phyloP scores from a whole-genome alignment of 129 eudicot species.

The Arctium lappa region DNA sequence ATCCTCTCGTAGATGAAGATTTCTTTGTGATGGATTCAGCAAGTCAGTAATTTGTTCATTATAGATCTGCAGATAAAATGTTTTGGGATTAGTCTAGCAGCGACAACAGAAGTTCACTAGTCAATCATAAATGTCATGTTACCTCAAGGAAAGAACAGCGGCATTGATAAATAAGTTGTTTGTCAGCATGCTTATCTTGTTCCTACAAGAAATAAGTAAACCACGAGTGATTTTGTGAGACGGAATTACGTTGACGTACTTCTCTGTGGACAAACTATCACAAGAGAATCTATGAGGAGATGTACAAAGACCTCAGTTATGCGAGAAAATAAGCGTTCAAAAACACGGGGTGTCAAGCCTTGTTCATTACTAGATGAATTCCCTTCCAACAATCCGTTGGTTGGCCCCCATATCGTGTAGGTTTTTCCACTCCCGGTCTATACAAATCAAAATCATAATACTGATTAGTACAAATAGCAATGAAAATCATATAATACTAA shows the following conservation, averaged over 20 bases:
- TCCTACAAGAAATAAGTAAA: constrained; percentile 45
- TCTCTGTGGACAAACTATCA: background rate
- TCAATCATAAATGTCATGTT: background rate
- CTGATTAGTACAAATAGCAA: background rate
- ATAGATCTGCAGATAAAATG: constrained; percentile 64
- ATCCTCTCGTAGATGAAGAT: constrained; percentile 93
- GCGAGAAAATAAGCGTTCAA: constrained; percentile 56
- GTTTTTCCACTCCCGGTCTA: constrained; percentile 99
- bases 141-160: constrained; percentile 99
- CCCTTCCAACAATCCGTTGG: constrained; percentile 75
- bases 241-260: background rate
- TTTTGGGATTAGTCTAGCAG: constrained; percentile 10
- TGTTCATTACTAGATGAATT: constrained; percentile 44
- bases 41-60: constrained; percentile 96
- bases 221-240: constrained; percentile 1
- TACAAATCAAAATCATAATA: constrained; percentile 4
- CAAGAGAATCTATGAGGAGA: background rate
- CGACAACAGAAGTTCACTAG: background rate
- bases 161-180: constrained; percentile 81
- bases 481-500: background rate
- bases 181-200: constrained; percentile 71
- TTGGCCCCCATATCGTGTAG: constrained; percentile 97
- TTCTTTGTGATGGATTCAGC: constrained; percentile 77
- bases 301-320: constrained; percentile 53
- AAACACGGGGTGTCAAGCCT: constrained; percentile 78